These are phyloP conservation scores for Cercospora nicotianae DNA, from an alignment of 2,329 filamentous ascomycete genomes.

Conservation along the genomic window DNA sequence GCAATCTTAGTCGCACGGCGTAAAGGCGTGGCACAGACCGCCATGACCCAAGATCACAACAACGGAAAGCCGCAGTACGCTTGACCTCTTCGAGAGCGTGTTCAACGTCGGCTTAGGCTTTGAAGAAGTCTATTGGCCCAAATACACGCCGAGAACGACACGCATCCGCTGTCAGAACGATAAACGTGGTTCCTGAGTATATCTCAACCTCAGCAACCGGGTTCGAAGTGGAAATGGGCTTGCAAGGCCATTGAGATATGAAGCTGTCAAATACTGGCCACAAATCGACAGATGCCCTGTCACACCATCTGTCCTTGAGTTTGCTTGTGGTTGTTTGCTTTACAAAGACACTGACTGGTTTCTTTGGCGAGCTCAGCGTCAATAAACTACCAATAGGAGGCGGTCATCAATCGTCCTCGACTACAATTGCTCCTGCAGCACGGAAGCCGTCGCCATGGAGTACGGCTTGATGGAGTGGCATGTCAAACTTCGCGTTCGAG, in stretches of 20 bases:
- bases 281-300: not conserved
- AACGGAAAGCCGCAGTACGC: conserved; percentile 12
- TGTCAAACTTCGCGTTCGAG: not conserved
- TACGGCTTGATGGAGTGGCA: not conserved
- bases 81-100: conserved; percentile 3
- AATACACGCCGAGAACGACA: conserved; percentile 6
- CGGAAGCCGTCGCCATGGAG: not conserved
- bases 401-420: not conserved
- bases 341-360: conserved; percentile 12
- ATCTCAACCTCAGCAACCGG: conserved; percentile 10
- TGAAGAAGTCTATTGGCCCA: conserved; percentile 12
- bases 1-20: not conserved
- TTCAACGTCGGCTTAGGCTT: conserved; percentile 9
- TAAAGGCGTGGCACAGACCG: not conserved
- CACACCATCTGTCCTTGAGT: conserved; percentile 5
- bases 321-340: conserved; percentile 22
- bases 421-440: not conserved
- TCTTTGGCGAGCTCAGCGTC: not conserved
- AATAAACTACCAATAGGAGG: not conserved
- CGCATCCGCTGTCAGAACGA: conserved; percentile 18
- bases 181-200: conserved; percentile 17
- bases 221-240: not conserved
- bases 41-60: not conserved
- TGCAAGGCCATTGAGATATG: not conserved
- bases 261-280: conserved; percentile 3